Conservation (phyloP, 352 stramenopile species). For the Phytophthora hibernalis region DNA sequence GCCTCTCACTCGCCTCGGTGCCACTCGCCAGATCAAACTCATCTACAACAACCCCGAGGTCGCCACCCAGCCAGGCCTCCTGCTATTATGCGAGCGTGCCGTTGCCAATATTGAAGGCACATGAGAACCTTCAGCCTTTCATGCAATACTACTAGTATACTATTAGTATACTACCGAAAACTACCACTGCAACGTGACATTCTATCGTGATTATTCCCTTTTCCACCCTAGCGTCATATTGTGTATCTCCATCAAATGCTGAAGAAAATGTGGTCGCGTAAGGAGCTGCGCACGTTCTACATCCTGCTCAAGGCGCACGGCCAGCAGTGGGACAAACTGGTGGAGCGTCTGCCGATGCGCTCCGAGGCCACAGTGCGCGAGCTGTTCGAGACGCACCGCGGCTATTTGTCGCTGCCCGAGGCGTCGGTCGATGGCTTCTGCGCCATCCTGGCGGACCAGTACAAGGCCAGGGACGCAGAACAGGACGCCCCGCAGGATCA, state of each 20-base stretch:
- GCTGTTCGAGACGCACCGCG: constrained; percentile 72
- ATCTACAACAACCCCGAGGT: constrained; percentile 59
- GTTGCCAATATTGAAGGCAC: constrained; percentile 69
- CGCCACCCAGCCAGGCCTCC: constrained; percentile 41
- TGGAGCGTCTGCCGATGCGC: constrained; percentile 53
- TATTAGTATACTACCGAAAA: too few species aligned
- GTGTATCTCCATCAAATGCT: not conserved
- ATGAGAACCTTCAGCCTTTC: too few species aligned
- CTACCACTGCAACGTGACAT: too few species aligned
- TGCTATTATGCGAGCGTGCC: constrained; percentile 62
- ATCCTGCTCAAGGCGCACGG: constrained; percentile 64
- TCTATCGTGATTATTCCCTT: not conserved
- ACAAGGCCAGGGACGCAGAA: constrained; percentile 42
- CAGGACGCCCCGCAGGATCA: not conserved
- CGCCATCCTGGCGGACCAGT: constrained; percentile 73
- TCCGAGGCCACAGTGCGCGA: constrained; percentile 68
- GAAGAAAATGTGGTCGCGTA: constrained; percentile 52
- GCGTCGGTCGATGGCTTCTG: constrained; percentile 78
- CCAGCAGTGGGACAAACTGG: constrained; percentile 57
- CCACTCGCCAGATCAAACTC: constrained; percentile 59
- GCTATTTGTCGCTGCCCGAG: constrained; percentile 71
- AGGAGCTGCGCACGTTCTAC: constrained; percentile 78
- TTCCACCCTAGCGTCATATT: constrained; percentile 1
- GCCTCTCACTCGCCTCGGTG: constrained; percentile 61
- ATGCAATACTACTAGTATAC: too few species aligned